Base-by-base conservation (phyloP, 2,329 filamentous ascomycete genomes). In the Zymoseptoria brevis region DNA sequence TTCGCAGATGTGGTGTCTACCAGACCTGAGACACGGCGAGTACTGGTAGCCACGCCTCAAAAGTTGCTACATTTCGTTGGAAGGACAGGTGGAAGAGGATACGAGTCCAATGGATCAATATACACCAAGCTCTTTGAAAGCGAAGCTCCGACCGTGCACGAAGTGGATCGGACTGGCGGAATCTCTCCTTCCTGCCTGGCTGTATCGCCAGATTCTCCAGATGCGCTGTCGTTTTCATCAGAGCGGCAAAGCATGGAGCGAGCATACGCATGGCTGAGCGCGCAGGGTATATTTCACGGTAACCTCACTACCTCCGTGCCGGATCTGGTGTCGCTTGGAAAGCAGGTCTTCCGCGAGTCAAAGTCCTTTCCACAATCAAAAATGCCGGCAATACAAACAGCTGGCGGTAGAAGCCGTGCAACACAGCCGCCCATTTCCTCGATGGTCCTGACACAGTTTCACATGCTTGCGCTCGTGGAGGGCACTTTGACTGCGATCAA, bases 381-480 rank as follows among this genome's bases (percentile, higher is more conserved):
- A 59, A 82, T 97, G 50, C 84, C 89, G 1, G 81, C 84, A 2
- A 80, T 84, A 0, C 86, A 91, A 62, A 82, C 83, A 8, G 77
- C 84, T 1, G 82, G 83, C 61, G 87, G 84, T 41, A 80, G 87
- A 22, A 83, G 81, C 62, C 87, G 84, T 62, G 75, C 86, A 41
- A 80, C 84, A 0, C 82, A 88, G 56, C 90, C 95, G 60, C 81
- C 84, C 1, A 86, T 96, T 48, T 85, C 87, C 49, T 89, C 89
- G 0, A 87, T 96, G 72, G 86, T 88, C 0, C 77, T 99, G 63
- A 96, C 92, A 5, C 91, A 96, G 69, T 99, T 94, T 88, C 94
- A 99, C 72, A 86, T 96, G 54, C 75, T 99, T 21, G 85, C 87
- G 64, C 80, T 99, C 0, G 83, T 96, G 1, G 92, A 94, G 60